Conservation (phyloP, 116 monocot species). For the Trichopus zeylanicus region DNA sequence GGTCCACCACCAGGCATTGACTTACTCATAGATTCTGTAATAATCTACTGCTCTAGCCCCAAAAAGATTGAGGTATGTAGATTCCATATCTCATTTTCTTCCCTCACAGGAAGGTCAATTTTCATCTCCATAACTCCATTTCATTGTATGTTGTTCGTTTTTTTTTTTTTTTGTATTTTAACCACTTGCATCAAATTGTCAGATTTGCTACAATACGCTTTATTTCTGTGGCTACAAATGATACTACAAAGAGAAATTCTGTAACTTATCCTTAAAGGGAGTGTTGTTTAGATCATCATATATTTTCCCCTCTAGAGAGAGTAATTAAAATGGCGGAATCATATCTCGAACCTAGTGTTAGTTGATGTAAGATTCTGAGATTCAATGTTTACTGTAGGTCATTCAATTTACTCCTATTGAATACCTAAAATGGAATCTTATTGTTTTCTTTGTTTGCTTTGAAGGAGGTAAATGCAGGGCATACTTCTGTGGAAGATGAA, state of each 20-base stretch:
- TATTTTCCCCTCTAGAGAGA: too few relatives aligned
- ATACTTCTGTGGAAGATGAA: slow-evolving; percentile 15
- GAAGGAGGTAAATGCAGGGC: slow-evolving; percentile 16
- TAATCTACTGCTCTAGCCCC: slow-evolving; percentile 20
- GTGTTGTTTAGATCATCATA: too few relatives aligned
- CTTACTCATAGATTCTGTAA: slow-evolving; percentile 58
- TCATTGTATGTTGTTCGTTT: not conserved
- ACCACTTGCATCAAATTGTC: too few relatives aligned
- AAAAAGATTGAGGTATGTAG: slow-evolving; percentile 29
- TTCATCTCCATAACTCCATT: not conserved
- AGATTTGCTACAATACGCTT: too few relatives aligned
- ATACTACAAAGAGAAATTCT: too few relatives aligned
- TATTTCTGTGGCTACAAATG: too few relatives aligned
- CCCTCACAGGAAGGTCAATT: not conserved
- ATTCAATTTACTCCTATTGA: not conserved
- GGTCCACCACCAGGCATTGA: slow-evolving; percentile 76
- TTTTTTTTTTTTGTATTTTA: too few relatives aligned
- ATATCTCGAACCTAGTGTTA: too few relatives aligned
- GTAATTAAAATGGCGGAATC: too few relatives aligned
- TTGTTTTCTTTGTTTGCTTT: not conserved
- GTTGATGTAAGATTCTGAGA: too few relatives aligned
- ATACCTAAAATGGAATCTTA: not conserved
- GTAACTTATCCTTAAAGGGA: too few relatives aligned
- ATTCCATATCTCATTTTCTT: not conserved
- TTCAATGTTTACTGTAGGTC: too few relatives aligned